Evolutionary conservation across 2,329 filamentous ascomycete species (phyloP).

Genomic region (Graphilbum fragrans): DNA sequence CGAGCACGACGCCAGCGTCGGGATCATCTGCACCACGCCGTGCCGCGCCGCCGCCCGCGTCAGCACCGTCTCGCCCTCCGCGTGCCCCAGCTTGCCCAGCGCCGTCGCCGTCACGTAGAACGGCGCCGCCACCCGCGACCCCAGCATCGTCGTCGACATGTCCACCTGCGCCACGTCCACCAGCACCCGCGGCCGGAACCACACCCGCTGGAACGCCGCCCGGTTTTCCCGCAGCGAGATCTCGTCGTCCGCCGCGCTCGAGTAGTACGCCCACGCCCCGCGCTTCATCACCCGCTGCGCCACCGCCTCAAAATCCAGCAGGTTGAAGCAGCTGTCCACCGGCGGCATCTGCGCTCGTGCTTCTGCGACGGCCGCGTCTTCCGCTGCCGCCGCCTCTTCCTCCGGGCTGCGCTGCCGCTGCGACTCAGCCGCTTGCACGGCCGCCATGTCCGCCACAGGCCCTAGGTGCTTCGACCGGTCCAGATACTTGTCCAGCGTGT

Average conservation of each 20-base stretch:
- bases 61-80: constrained; percentile 85
- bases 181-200: constrained; percentile 86
- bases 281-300: constrained; percentile 89
- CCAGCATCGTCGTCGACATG: constrained; percentile 86
- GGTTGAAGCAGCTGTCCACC: constrained; percentile 80
- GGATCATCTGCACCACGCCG: constrained; percentile 95
- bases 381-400: constrained; percentile 52
- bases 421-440: constrained; percentile 49
- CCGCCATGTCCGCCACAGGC: constrained; percentile 77
- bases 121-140: constrained; percentile 69
- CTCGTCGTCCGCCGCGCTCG: constrained; percentile 80
- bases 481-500: constrained; percentile 78
- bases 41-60: constrained; percentile 76
- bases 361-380: constrained; percentile 51
- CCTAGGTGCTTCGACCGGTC: constrained; percentile 78
- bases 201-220: constrained; percentile 87
- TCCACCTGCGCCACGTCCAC: constrained; percentile 84
- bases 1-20: constrained; percentile 88
- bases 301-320: constrained; percentile 92
- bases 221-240: constrained; percentile 95
- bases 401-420: constrained; percentile 18
- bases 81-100: constrained; percentile 85
- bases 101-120: constrained; percentile 97
- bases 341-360: constrained; percentile 65
- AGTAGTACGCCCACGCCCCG: constrained; percentile 96